A percentile compares a stretch with the other conserved stretches of the same genome.
phyloP scores from a whole-genome alignment of 495 filamentous ascomycete species.

The Trichoderma virens region DNA sequence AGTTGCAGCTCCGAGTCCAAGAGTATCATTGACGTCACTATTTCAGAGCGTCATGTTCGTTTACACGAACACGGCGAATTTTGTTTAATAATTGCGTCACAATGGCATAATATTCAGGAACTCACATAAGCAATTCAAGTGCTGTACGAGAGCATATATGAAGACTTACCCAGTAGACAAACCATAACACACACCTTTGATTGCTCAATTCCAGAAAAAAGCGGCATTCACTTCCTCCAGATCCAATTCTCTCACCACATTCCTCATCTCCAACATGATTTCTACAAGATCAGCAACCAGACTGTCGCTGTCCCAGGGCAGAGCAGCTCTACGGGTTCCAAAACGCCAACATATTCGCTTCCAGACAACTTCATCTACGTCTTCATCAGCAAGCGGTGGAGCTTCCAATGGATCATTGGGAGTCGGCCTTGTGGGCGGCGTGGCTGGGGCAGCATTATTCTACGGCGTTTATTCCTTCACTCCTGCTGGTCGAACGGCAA shows the following conservation, averaged over 20 bases:
- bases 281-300: background rate
- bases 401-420: slow-evolving; percentile 21
- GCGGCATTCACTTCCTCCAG: background rate
- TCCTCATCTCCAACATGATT: background rate
- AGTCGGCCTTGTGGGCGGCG: slow-evolving; percentile 43
- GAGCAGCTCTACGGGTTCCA: background rate
- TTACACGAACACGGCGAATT: background rate
- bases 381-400: background rate
- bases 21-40: background rate
- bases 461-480: slow-evolving; percentile 50
- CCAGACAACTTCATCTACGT: background rate
- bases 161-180: too few relatives aligned
- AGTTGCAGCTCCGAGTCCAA: background rate
- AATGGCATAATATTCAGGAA: slow-evolving; percentile 2
- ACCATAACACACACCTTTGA: too few relatives aligned
- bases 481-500: slow-evolving; percentile 43
- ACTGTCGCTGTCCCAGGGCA: background rate
- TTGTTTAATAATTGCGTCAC: slow-evolving; percentile 1
- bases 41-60: background rate
- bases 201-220: background rate
- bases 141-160: too few relatives aligned
- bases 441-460: slow-evolving; percentile 25
- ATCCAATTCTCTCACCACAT: background rate
- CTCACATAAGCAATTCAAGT: background rate
- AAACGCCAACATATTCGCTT: slow-evolving; percentile 6